These are phyloP conservation scores for Areca catechu DNA, from an alignment of 176 grass and related monocot species.

Conservation along the genomic window DNA sequence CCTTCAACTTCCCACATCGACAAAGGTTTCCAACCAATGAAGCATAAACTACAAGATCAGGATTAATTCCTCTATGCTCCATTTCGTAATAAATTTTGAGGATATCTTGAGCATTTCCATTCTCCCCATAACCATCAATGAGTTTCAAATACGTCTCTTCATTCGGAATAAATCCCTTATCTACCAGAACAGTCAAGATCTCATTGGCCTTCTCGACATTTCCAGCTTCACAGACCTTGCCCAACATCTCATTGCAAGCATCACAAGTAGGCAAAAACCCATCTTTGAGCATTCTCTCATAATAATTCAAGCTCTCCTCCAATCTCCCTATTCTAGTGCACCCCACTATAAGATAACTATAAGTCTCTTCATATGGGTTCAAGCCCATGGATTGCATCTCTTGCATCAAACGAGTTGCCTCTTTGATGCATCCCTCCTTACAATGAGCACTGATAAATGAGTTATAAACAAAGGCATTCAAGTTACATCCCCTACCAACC, in stretches of 20 bases:
- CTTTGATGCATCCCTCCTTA: slow-evolving; percentile 14
- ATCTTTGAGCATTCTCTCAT: slow-evolving; percentile 47
- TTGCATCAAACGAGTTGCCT: slow-evolving; percentile 29
- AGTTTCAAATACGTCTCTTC: slow-evolving; percentile 37
- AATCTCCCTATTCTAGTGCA: slow-evolving; percentile 37
- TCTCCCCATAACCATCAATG: slow-evolving; percentile 40
- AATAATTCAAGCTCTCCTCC: slow-evolving; percentile 34
- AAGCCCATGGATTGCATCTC: slow-evolving; percentile 60
- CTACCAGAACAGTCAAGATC: slow-evolving; percentile 37
- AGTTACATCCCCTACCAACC: slow-evolving; percentile 33
- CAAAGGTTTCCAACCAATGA: slow-evolving; percentile 52
- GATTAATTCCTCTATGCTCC: slow-evolving; percentile 35
- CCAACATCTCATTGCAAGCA: slow-evolving; percentile 43
- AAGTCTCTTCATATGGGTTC: slow-evolving; percentile 65
- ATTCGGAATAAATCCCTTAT: slow-evolving; percentile 46
- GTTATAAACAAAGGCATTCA: slow-evolving; percentile 68
- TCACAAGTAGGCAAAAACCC: slow-evolving; percentile 31
- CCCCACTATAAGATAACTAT: slow-evolving; percentile 39
- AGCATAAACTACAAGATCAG: slow-evolving; percentile 15
- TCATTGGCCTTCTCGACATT: slow-evolving; percentile 40
- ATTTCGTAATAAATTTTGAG: slow-evolving; percentile 71
- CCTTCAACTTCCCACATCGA: slow-evolving; percentile 37
- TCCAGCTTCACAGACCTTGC: slow-evolving; percentile 28
- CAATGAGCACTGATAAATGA: slow-evolving; percentile 44
- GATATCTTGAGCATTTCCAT: slow-evolving; percentile 34